phyloP scores from a whole-genome alignment of 169 alveolate species.

The Babesia gibsoni region DNA sequence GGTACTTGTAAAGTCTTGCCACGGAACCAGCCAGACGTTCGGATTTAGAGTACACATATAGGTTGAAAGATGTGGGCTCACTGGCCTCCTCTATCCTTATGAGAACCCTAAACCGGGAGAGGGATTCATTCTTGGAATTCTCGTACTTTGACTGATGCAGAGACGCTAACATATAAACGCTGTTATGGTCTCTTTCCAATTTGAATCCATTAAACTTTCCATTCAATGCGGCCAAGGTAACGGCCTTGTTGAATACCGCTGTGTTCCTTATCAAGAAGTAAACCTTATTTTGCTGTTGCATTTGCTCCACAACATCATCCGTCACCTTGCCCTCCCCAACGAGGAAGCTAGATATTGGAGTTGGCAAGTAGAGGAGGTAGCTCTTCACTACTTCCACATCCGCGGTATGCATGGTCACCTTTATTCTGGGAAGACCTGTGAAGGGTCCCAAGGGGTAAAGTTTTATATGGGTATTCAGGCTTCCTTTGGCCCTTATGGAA shows the following conservation, averaged over 20 bases:
- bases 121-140: neutral
- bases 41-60: conserved; percentile 49
- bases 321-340: neutral
- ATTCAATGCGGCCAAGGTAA: conserved; percentile 9
- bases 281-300: conserved; percentile 28
- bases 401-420: neutral
- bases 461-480: conserved; percentile 29
- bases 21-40: conserved; percentile 47
- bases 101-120: conserved; percentile 12
- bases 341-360: conserved; percentile 45
- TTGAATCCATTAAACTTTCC: conserved; percentile 3
- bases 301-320: neutral
- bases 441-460: conserved; percentile 39
- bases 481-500: neutral
- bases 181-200: conserved; percentile 5
- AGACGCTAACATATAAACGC: conserved; percentile 7
- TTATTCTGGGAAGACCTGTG: conserved; percentile 49
- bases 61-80: conserved; percentile 21
- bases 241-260: conserved; percentile 5
- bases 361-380: conserved; percentile 35
- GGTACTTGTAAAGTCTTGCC: conserved; percentile 49
- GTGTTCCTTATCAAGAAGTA: conserved; percentile 33
- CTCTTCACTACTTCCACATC: neutral
- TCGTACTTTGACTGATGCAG: neutral
- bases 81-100: conserved; percentile 27